Conservation (phyloP, 371 early-diverging fungal genomes). For the Zopfochytrium polystomum region DNA sequence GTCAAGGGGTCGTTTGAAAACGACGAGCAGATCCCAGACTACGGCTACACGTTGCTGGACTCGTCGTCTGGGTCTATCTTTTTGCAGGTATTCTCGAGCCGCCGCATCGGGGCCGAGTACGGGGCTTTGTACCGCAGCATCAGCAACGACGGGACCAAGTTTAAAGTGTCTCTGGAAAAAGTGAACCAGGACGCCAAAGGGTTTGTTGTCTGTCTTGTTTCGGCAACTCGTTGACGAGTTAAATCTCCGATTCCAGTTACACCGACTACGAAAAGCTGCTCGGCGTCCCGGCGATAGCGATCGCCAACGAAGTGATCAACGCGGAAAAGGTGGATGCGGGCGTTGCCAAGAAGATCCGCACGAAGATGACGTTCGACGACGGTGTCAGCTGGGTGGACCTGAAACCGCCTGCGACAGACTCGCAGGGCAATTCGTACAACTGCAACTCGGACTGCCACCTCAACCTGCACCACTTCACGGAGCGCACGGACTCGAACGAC, state of each 20-base stretch:
- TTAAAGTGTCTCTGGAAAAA: conserved; percentile 60
- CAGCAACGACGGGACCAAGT: conserved; percentile 76
- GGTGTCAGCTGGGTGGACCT: conserved; percentile 30
- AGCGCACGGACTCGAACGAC: conserved; percentile 45
- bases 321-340: conserved; percentile 24
- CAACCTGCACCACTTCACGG: conserved; percentile 50
- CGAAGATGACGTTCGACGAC: conserved; percentile 48
- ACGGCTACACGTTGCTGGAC: conserved; percentile 80
- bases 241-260: conserved; percentile 20
- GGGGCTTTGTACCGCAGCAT: conserved; percentile 84
- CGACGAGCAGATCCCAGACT: conserved; percentile 48
- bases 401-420: conserved; percentile 28
- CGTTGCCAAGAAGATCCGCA: conserved; percentile 34
- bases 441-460: conserved; percentile 38
- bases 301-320: conserved; percentile 47
- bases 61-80: conserved; percentile 75
- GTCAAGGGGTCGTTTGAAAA: conserved; percentile 78
- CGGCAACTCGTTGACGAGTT: background rate
- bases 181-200: conserved; percentile 66
- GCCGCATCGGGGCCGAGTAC: conserved; percentile 58
- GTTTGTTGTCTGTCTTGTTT: conserved; percentile 21
- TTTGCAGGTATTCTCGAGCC: conserved; percentile 70
- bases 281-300: conserved; percentile 46
- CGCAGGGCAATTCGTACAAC: conserved; percentile 34
- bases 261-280: conserved; percentile 53